Percentiles rank a stretch among this genome's conserved stretches.
Evolutionary conservation across 2,329 filamentous ascomycete genomes (phyloP).

Genomic region (Fusarium chuoi): DNA sequence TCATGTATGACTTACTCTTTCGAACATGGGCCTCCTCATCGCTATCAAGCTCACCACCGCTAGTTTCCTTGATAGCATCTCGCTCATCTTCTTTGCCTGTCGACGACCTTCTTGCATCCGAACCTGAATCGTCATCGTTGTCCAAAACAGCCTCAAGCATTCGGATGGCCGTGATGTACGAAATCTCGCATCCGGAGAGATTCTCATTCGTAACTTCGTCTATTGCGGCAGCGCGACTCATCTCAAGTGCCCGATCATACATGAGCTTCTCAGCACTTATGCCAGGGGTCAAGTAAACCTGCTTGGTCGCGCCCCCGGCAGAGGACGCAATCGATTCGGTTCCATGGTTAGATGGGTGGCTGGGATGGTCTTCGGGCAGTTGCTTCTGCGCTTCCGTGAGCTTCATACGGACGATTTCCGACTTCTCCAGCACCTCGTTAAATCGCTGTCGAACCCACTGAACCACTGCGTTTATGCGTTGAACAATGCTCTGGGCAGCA

Average conservation of each 20-base stretch:
- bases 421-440: slow-evolving; percentile 97
- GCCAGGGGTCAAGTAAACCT: slow-evolving; percentile 85
- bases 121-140: slow-evolving; percentile 70
- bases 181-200: slow-evolving; percentile 86
- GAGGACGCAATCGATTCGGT: slow-evolving; percentile 66
- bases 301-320: slow-evolving; percentile 74
- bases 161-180: slow-evolving; percentile 90
- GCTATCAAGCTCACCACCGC: slow-evolving; percentile 65
- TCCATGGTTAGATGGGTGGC: slow-evolving; percentile 82
- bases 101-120: slow-evolving; percentile 39
- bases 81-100: slow-evolving; percentile 56
- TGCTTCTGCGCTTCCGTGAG: slow-evolving; percentile 86
- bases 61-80: slow-evolving; percentile 47
- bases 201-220: slow-evolving; percentile 96
- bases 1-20: slow-evolving; percentile 67
- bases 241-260: slow-evolving; percentile 97
- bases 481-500: slow-evolving; percentile 62
- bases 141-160: slow-evolving; percentile 97
- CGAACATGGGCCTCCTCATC: slow-evolving; percentile 79
- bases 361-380: slow-evolving; percentile 85
- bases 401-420: slow-evolving; percentile 90
- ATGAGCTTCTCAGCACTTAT: slow-evolving; percentile 96
- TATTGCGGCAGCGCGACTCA: slow-evolving; percentile 94
- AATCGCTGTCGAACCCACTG: slow-evolving; percentile 95
- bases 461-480: slow-evolving; percentile 89